Conservation (phyloP, 2,329 filamentous ascomycete genomes). For the Nemania sp. region DNA sequence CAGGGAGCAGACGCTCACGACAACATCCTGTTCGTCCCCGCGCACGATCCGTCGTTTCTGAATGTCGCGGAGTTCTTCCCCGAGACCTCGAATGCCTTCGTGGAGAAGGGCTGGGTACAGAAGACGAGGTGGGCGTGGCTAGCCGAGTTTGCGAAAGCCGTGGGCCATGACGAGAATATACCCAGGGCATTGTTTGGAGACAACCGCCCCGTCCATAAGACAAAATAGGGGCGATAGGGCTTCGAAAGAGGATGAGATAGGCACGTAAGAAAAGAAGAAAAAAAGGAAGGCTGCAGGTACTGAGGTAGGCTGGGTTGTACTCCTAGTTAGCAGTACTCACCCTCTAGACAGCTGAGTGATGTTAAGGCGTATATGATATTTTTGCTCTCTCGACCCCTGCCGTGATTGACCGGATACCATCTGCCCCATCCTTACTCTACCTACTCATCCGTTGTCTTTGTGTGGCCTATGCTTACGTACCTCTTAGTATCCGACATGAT, state of each 20-base stretch:
- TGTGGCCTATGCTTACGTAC: too few relatives aligned
- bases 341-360: neutral
- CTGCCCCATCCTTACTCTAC: too few relatives aligned
- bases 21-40: conserved; percentile 31
- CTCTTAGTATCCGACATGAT: too few relatives aligned
- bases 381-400: neutral
- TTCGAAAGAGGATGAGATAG: too few relatives aligned
- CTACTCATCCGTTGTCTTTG: too few relatives aligned
- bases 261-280: too few relatives aligned
- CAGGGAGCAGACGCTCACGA: conserved; percentile 33
- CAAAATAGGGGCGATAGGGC: too few relatives aligned
- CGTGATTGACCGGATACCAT: too few relatives aligned
- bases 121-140: conserved; percentile 56
- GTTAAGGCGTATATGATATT: neutral
- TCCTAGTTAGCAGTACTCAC: neutral
- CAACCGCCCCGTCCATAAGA: conserved; percentile 6
- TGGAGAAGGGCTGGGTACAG: conserved; percentile 50
- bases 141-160: conserved; percentile 51
- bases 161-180: conserved; percentile 40
- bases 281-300: too few relatives aligned
- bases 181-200: conserved; percentile 27
- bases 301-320: neutral
- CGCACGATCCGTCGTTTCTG: conserved; percentile 35
- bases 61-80: conserved; percentile 55
- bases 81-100: conserved; percentile 51